These are phyloP conservation scores for Candida qinlingensis DNA, from an alignment of 805 yeast species.

Conservation along the genomic window DNA sequence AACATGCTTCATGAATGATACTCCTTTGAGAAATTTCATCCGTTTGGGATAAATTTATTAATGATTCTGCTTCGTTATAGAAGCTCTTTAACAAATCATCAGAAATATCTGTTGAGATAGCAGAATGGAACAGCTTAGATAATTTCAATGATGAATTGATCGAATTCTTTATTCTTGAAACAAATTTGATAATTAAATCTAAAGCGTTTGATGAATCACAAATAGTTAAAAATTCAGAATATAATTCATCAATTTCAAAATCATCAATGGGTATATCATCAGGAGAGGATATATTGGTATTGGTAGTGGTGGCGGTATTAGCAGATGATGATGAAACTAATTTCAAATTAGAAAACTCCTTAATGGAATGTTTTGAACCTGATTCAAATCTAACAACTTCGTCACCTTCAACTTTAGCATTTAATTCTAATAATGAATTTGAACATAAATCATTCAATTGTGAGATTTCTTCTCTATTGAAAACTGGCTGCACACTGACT, in stretches of 20 bases:
- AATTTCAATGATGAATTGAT: conserved; percentile 40
- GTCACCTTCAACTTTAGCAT: conserved; percentile 58
- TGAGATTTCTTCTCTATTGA: conserved; percentile 83
- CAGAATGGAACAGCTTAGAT: conserved; percentile 67
- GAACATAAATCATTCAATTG: conserved; percentile 73
- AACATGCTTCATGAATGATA: conserved; percentile 63
- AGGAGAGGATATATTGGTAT: not conserved
- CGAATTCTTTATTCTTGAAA: conserved; percentile 35
- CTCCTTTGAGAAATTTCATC: conserved; percentile 74
- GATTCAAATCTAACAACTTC: conserved; percentile 25
- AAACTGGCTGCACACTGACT: conserved; percentile 94
- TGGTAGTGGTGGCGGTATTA: not conserved
- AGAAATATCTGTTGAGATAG: conserved; percentile 62
- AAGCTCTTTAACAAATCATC: conserved; percentile 43
- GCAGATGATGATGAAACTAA: conserved; percentile 3
- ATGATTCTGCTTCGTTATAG: conserved; percentile 32
- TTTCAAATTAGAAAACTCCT: conserved; percentile 21
- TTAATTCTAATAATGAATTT: conserved; percentile 64
- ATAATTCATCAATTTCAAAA: conserved; percentile 60
- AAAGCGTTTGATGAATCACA: conserved; percentile 33
- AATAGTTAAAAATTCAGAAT: conserved; percentile 60
- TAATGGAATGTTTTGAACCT: conserved; percentile 16
- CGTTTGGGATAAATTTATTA: conserved; percentile 55
- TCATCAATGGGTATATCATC: conserved; percentile 26
- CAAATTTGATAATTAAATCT: conserved; percentile 39